A percentile compares a stretch with the other conserved stretches of the same genome.
These are phyloP conservation scores for Fusarium hainanense DNA, from an alignment of 2,329 filamentous ascomycete species.

Conservation along the genomic window DNA sequence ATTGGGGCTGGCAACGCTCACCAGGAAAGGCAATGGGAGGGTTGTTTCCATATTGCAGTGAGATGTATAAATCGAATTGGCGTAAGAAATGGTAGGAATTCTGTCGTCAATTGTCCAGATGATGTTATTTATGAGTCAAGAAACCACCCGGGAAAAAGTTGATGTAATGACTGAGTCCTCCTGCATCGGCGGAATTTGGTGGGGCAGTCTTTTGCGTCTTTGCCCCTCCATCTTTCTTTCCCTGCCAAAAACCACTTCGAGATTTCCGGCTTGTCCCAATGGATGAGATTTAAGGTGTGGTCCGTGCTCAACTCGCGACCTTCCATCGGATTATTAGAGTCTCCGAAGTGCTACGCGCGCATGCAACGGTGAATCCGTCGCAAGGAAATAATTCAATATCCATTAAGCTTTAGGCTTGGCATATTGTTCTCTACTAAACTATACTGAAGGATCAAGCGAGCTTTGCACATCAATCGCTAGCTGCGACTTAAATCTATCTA, in stretches of 20 bases:
- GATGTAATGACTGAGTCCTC: conserved; percentile 44
- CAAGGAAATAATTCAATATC: conserved; percentile 13
- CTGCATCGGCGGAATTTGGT: conserved; percentile 47
- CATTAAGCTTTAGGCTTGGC: conserved; percentile 3
- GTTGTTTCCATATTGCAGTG: conserved; percentile 68
- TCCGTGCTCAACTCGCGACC: conserved; percentile 44
- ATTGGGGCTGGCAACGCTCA: conserved; percentile 65
- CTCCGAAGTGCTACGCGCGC: conserved; percentile 15
- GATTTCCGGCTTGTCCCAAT: conserved; percentile 37
- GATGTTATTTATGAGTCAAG: conserved; percentile 42
- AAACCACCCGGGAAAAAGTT: conserved; percentile 40
- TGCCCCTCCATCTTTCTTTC: conserved; percentile 45
- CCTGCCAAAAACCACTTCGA: conserved; percentile 16
- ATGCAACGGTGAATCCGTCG: conserved; percentile 17
- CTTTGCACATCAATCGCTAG: background rate
- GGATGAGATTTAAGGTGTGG: conserved; percentile 50
- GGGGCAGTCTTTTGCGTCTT: conserved; percentile 40
- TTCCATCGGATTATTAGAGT: conserved; percentile 41
- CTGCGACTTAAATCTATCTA: background rate
- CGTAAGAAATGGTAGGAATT: background rate
- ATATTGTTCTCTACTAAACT: background rate
- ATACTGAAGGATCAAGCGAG: background rate
- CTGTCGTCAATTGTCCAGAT: conserved; percentile 5
- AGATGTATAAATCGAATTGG: conserved; percentile 20
- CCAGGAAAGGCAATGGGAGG: conserved; percentile 71